Conservation (phyloP, 2,329 filamentous ascomycete species). For the Pseudonectria foliicola region DNA sequence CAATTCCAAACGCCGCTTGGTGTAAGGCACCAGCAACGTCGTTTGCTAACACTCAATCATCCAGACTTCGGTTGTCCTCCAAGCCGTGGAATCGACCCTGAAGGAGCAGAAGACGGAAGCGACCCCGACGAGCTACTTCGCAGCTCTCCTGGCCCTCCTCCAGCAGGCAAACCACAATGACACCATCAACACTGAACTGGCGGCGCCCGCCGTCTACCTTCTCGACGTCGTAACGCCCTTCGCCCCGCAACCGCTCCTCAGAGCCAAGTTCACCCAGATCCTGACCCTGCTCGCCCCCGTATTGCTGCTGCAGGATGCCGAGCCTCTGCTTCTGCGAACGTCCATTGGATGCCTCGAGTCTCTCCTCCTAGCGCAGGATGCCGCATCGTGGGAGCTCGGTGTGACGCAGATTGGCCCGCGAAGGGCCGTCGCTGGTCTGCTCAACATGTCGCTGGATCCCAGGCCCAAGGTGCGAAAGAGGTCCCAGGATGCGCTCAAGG, state of each 20-base stretch:
- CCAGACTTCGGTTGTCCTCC: conserved; percentile 77
- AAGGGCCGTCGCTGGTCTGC: conserved; percentile 75
- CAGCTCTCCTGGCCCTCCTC: conserved; percentile 83
- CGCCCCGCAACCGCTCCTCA: conserved; percentile 77
- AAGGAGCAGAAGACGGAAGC: conserved; percentile 77
- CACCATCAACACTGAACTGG: conserved; percentile 72
- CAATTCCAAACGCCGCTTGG: conserved; percentile 5
- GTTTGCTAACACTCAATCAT: conserved; percentile 3
- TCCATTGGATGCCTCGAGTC: conserved; percentile 92
- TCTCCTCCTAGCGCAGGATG: conserved; percentile 83
- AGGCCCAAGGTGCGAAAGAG: conserved; percentile 91
- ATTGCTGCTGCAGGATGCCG: conserved; percentile 70
- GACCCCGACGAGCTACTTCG: conserved; percentile 89
- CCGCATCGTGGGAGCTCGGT: conserved; percentile 78
- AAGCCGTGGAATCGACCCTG: conserved; percentile 87
- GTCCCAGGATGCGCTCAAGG: conserved; percentile 80
- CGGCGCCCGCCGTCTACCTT: conserved; percentile 84
- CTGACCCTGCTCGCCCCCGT: conserved; percentile 79
- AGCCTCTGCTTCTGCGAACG: conserved; percentile 77
- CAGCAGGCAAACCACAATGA: conserved; percentile 65
- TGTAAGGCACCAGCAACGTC: too few relatives aligned
- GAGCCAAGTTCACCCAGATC: conserved; percentile 92
- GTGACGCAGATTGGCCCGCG: conserved; percentile 78
- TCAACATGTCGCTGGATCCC: conserved; percentile 78
- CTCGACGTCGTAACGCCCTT: conserved; percentile 86